phyloP scores from a whole-genome alignment of 2,329 filamentous ascomycete genomes.

The Microthyrium microscopicum region DNA sequence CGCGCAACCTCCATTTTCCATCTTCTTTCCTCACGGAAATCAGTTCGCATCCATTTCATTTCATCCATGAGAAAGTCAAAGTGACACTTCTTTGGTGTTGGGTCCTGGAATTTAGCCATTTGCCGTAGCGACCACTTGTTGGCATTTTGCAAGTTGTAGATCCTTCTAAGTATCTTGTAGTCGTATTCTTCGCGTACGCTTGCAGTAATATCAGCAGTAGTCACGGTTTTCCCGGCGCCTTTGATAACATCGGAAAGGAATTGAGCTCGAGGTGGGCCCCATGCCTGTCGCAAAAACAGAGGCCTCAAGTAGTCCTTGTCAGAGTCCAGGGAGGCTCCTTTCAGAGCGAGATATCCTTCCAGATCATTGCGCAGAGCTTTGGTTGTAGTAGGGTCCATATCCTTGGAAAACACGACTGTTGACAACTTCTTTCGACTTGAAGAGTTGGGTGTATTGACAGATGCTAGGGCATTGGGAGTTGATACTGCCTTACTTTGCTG shows the following conservation, averaged over 20 bases:
- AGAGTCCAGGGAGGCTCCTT: slow-evolving; percentile 29
- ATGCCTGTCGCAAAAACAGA: slow-evolving; percentile 40
- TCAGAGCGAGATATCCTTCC: slow-evolving; percentile 25
- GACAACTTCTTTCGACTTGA: slow-evolving; percentile 41
- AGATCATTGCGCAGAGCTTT: slow-evolving; percentile 12
- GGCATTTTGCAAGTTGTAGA: slow-evolving; percentile 79
- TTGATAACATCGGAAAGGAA: slow-evolving; percentile 55
- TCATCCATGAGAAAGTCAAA: slow-evolving; percentile 78
- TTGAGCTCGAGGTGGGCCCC: slow-evolving; percentile 35
- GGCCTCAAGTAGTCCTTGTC: slow-evolving; percentile 44
- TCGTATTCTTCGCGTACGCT: slow-evolving; percentile 76
- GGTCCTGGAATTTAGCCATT: slow-evolving; percentile 69
- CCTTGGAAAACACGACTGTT: slow-evolving; percentile 64
- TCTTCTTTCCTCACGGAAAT: slow-evolving; percentile 85
- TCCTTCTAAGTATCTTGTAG: slow-evolving; percentile 66
- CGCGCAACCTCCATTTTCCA: slow-evolving; percentile 77
- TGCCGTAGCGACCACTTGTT: slow-evolving; percentile 90
- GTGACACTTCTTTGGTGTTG: slow-evolving; percentile 58
- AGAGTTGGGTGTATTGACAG: not conserved
- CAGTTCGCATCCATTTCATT: slow-evolving; percentile 96
- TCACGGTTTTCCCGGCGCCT: slow-evolving; percentile 77
- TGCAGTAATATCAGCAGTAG: slow-evolving; percentile 68
- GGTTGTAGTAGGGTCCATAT: too few species aligned
- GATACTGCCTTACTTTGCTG: not conserved
- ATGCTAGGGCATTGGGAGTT: not conserved